These are phyloP conservation scores for Centrapalus pauciflorus DNA, from an alignment of 129 eudicot genomes.

Conservation along the genomic window DNA sequence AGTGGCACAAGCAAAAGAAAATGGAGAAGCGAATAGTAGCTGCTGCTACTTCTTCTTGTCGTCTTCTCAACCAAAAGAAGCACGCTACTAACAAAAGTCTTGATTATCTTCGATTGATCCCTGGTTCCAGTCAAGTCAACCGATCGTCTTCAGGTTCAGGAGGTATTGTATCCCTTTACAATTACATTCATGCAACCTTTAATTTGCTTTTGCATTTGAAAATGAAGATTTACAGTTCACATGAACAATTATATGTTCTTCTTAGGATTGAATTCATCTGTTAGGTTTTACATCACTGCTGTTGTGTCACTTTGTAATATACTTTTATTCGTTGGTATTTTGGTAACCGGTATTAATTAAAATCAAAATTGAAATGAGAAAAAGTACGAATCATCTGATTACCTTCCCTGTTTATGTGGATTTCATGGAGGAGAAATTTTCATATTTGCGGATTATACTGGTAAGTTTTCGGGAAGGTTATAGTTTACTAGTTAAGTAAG, in stretches of 20 bases:
- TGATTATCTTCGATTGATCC: constrained; percentile 30
- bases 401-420: not conserved
- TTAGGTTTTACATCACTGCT: not conserved
- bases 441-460: too few species aligned
- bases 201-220: not conserved
- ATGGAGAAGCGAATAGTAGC: constrained; percentile 33
- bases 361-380: not conserved
- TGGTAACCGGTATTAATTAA: not conserved
- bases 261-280: not conserved
- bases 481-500: not conserved
- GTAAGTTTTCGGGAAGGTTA: not conserved
- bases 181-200: not conserved
- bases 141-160: constrained; percentile 14
- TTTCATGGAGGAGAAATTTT: not conserved
- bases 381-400: not conserved
- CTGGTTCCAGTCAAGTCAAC: constrained; percentile 2
- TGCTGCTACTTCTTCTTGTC: constrained; percentile 21
- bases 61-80: constrained; percentile 28
- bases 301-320: not conserved
- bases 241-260: not conserved
- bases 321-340: not conserved
- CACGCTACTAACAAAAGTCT: constrained; percentile 6
- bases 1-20: constrained; percentile 11
- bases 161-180: constrained; percentile 18
- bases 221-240: not conserved